A percentile compares a stretch with the other conserved stretches of the same genome.
Conservation (phyloP, 768 basidiomycete species). For the Auricularia sp. region DNA sequence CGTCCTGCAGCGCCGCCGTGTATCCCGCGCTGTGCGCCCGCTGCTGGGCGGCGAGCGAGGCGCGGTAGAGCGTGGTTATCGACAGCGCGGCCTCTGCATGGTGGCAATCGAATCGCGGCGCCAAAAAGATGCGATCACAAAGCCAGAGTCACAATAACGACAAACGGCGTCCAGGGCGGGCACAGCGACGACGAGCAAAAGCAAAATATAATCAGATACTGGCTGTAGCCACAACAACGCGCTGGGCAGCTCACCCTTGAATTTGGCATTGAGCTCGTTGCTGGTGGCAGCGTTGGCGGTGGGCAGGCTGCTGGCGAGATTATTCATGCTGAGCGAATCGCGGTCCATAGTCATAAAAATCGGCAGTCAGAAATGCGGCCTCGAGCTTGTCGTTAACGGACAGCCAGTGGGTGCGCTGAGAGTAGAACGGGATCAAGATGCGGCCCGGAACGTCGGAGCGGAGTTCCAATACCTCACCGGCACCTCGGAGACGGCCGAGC, state of each 20-base stretch:
- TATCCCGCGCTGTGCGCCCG: constrained; percentile 75
- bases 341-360: too few relatives aligned
- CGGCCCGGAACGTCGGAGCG: too few relatives aligned
- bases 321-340: constrained; percentile 70
- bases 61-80: constrained; percentile 76
- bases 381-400: too few relatives aligned
- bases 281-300: constrained; percentile 62
- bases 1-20: constrained; percentile 66
- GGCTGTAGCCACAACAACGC: neutral
- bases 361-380: too few relatives aligned
- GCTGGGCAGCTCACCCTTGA: constrained; percentile 44
- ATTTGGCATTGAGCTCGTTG: constrained; percentile 71
- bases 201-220: too few relatives aligned
- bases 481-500: too few relatives aligned
- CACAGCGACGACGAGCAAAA: too few relatives aligned
- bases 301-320: constrained; percentile 66
- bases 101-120: neutral
- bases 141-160: constrained; percentile 15
- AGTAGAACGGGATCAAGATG: too few relatives aligned
- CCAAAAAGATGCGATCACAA: neutral
- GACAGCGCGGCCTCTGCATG: constrained; percentile 65
- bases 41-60: constrained; percentile 66
- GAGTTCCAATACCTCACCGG: too few relatives aligned
- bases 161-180: neutral
- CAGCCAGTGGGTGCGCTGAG: too few relatives aligned